A percentile compares a stretch with the other conserved stretches of the same genome.
Conservation (phyloP, 257 asterid genomes). For the Scutellaria baicalensis region DNA sequence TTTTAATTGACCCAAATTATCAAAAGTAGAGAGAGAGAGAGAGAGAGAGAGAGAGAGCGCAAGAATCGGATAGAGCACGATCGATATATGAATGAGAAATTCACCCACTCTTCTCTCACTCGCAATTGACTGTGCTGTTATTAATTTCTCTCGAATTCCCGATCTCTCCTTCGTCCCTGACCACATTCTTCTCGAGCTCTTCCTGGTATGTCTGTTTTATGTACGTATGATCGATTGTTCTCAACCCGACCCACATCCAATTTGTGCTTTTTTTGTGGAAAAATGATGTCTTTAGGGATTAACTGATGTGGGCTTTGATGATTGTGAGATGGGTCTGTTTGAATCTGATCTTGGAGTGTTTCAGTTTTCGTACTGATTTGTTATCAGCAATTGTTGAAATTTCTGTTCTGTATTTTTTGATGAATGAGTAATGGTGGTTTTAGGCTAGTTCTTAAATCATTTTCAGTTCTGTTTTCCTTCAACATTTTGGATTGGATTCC, state of each 20-base stretch:
- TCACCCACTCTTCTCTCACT: slow-evolving; percentile 82
- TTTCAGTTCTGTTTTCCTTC: not conserved
- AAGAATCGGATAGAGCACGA: slow-evolving; percentile 36
- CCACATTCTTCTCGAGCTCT: slow-evolving; percentile 72
- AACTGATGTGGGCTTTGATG: slow-evolving; percentile 3
- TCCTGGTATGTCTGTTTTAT: slow-evolving; percentile 34
- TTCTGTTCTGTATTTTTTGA: no score
- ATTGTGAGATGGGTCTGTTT: slow-evolving; percentile 8
- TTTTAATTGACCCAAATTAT: not conserved
- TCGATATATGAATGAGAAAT: slow-evolving; percentile 48
- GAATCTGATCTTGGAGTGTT: slow-evolving; percentile 7
- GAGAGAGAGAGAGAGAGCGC: slow-evolving; percentile 23
- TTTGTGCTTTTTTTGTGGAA: not conserved
- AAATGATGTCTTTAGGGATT: not conserved
- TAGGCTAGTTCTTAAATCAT: not conserved
- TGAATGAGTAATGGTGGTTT: not conserved
- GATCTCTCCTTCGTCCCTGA: slow-evolving; percentile 87
- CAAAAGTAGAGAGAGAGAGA: not conserved
- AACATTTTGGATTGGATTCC: not conserved
- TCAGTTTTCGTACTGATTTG: not conserved
- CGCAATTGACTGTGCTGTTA: slow-evolving; percentile 66
- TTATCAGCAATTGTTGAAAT: not conserved
- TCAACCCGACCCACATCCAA: not conserved
- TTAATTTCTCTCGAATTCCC: slow-evolving; percentile 42
- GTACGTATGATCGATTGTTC: not conserved